phyloP scores from a whole-genome alignment of 768 basidiomycete species.

The Collybia nuda region DNA sequence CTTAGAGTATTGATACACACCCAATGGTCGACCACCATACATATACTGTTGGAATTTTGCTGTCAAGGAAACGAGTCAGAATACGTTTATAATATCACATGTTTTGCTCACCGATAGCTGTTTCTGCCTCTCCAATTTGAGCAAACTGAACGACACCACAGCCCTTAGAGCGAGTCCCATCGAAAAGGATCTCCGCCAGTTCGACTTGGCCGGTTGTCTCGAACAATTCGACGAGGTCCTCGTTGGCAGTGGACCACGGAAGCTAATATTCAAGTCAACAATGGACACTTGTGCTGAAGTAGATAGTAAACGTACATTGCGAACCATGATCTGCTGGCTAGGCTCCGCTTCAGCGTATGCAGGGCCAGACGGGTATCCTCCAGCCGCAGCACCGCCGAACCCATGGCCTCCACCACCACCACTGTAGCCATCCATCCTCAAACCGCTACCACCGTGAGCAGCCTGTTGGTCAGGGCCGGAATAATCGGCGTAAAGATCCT shows the following conservation, averaged over 20 bases:
- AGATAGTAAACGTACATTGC: conserved; percentile 74
- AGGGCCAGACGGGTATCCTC: conserved; percentile 26
- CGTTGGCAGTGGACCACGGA: conserved; percentile 99
- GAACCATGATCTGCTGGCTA: conserved; percentile 96
- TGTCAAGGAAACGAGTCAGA: conserved; percentile 20
- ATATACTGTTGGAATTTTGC: conserved; percentile 96
- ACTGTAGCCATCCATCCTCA: conserved; percentile 36
- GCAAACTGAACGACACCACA: conserved; percentile 95
- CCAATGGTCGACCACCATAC: conserved; percentile 89
- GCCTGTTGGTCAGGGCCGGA: conserved; percentile 78
- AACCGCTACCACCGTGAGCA: conserved; percentile 38
- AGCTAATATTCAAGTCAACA: conserved; percentile 47
- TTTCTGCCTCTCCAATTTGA: conserved; percentile 86
- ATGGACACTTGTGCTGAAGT: background rate
- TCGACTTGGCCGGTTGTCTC: conserved; percentile 97
- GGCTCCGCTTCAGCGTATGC: conserved; percentile 70
- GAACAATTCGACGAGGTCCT: conserved; percentile 96
- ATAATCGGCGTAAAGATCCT: conserved; percentile 91
- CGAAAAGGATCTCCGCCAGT: conserved; percentile 91
- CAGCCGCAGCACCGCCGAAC: conserved; percentile 33
- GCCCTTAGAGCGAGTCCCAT: conserved; percentile 90
- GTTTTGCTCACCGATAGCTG: conserved; percentile 72
- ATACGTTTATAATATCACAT: background rate
- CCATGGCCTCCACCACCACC: conserved; percentile 30
- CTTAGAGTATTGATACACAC: conserved; percentile 36